Evolutionary conservation across 2,329 filamentous ascomycete species (phyloP).

Genomic region (Neocucurbitaria cava): DNA sequence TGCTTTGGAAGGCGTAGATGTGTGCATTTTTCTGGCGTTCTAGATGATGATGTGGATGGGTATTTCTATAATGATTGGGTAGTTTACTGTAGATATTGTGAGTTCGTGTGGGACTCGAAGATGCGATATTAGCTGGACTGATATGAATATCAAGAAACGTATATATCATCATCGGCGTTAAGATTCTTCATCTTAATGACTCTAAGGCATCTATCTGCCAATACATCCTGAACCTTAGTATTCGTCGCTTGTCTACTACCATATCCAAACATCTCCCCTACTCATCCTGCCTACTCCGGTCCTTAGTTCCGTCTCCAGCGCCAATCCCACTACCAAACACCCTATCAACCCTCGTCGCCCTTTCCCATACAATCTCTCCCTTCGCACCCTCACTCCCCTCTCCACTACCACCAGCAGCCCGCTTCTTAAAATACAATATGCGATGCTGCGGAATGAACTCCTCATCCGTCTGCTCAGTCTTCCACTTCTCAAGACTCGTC

Average conservation of each 20-base stretch:
- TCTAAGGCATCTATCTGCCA: too few species aligned
- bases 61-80: too few species aligned
- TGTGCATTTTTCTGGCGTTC: background rate
- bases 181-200: too few species aligned
- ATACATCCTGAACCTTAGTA: too few species aligned
- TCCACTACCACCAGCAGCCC: too few species aligned
- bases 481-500: slow-evolving; percentile 58
- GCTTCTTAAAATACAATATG: slow-evolving; percentile 58
- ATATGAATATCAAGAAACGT: too few species aligned
- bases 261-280: background rate
- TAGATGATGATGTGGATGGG: too few species aligned
- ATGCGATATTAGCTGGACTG: too few species aligned
- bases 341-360: slow-evolving; percentile 54
- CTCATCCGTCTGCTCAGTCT: slow-evolving; percentile 61
- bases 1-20: slow-evolving; percentile 32
- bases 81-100: too few species aligned
- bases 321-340: slow-evolving; percentile 56
- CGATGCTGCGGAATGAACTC: slow-evolving; percentile 65
- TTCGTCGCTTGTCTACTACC: too few species aligned
- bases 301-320: slow-evolving; percentile 10
- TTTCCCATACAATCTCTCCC: slow-evolving; percentile 58
- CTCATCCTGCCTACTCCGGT: slow-evolving; percentile 1
- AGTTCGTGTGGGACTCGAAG: too few species aligned
- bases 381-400: slow-evolving; percentile 26
- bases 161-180: too few species aligned